A percentile compares a stretch with the other conserved stretches of the same genome.
Evolutionary conservation across 78 protist genomes (phyloP).

Genomic region (Dictyostelium purpureum): DNA sequence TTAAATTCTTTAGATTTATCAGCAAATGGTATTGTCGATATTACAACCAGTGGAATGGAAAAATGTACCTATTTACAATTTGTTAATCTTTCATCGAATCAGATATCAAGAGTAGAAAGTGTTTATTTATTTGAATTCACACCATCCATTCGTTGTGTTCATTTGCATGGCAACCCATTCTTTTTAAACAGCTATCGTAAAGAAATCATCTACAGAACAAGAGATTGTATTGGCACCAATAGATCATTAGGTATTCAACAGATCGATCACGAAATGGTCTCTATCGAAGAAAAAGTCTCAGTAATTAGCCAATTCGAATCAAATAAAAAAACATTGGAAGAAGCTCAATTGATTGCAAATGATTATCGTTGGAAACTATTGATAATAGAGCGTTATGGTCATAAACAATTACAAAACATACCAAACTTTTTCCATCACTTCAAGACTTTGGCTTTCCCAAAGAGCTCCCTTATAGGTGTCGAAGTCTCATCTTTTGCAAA

Average conservation of each 20-base stretch:
- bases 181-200: background rate
- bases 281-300: slow-evolving; percentile 19
- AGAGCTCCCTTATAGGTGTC: background rate
- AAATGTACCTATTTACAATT: slow-evolving; percentile 14
- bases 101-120: background rate
- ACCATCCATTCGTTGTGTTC: slow-evolving; percentile 47
- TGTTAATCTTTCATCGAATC: slow-evolving; percentile 7
- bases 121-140: slow-evolving; percentile 27
- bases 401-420: slow-evolving; percentile 66
- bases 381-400: slow-evolving; percentile 80
- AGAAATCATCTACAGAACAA: slow-evolving; percentile 41
- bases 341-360: background rate
- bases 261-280: slow-evolving; percentile 23
- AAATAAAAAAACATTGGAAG: background rate
- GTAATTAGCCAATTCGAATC: slow-evolving; percentile 2
- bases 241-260: slow-evolving; percentile 61
- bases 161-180: background rate
- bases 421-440: slow-evolving; percentile 43
- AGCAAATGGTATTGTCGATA: background rate
- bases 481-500: slow-evolving; percentile 24
- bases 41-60: slow-evolving; percentile 12
- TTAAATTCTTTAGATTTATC: slow-evolving; percentile 14
- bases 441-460: slow-evolving; percentile 10
- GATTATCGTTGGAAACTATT: slow-evolving; percentile 12
- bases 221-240: slow-evolving; percentile 70